phyloP scores from a whole-genome alignment of 1,284 basidiomycete genomes.

The Moniliophthora roreri region DNA sequence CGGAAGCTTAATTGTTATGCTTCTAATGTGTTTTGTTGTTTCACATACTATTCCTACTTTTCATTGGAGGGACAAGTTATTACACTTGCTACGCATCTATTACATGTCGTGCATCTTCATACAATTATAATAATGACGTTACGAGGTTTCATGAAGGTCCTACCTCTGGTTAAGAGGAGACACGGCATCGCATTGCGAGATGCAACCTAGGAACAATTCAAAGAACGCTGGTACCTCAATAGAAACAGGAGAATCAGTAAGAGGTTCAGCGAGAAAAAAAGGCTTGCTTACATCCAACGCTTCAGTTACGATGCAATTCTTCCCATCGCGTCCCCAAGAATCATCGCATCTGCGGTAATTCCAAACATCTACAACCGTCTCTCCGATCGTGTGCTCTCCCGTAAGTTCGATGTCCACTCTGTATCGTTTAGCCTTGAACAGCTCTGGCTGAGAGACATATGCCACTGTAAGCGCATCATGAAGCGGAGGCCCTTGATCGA shows the following conservation, averaged over 20 bases:
- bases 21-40: no score
- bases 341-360: slow-evolving; percentile 53
- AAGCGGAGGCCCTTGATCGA: slow-evolving; percentile 74
- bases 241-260: slow-evolving; percentile 2
- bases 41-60: no score
- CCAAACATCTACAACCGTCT: slow-evolving; percentile 78
- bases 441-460: slow-evolving; percentile 62
- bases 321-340: slow-evolving; percentile 65
- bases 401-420: slow-evolving; percentile 76
- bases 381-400: slow-evolving; percentile 63
- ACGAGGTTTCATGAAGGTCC: not conserved
- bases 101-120: not conserved
- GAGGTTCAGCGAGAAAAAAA: not conserved
- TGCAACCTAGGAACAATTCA: slow-evolving; percentile 58
- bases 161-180: slow-evolving; percentile 48
- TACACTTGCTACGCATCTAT: no score
- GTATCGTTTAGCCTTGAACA: slow-evolving; percentile 61
- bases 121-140: not conserved
- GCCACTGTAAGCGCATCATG: slow-evolving; percentile 82
- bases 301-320: slow-evolving; percentile 72
- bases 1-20: no score
- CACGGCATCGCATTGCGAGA: slow-evolving; percentile 55
- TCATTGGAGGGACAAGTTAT: no score
- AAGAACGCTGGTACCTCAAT: slow-evolving; percentile 65
- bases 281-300: slow-evolving; percentile 62